A percentile compares a stretch with the other conserved stretches of the same genome.
Conservation (phyloP, 106 monocot species). For the Dendrobium huoshanense region DNA sequence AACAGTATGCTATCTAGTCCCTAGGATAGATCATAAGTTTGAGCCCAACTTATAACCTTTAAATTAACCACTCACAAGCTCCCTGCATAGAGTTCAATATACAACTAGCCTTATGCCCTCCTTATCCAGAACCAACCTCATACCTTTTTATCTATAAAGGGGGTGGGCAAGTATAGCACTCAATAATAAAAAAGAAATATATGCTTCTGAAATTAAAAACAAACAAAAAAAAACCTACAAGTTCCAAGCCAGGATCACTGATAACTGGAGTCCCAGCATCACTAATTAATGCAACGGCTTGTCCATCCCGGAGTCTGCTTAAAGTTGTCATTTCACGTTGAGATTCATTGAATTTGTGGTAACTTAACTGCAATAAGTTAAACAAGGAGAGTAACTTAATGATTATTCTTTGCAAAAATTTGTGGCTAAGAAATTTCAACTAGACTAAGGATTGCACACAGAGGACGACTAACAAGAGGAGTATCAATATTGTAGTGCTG, state of each 20-base stretch:
- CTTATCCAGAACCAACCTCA: too few relatives aligned
- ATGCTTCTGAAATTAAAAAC: background rate
- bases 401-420: background rate
- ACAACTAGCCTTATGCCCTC: background rate
- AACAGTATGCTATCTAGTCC: background rate
- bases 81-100: background rate
- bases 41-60: background rate
- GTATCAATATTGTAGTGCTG: conserved; percentile 75
- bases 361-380: conserved; percentile 70
- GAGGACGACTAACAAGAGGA: conserved; percentile 52
- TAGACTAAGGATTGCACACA: conserved; percentile 1
- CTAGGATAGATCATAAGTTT: background rate
- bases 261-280: conserved; percentile 98
- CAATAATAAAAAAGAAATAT: background rate
- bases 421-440: background rate
- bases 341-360: conserved; percentile 93
- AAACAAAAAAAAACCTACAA: conserved; percentile 36
- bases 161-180: background rate
- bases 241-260: conserved; percentile 83
- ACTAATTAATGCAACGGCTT: conserved; percentile 79
- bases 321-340: conserved; percentile 60
- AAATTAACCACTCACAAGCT: background rate
- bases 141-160: background rate
- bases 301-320: conserved; percentile 70
- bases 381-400: background rate